Conservation (phyloP, 768 basidiomycete genomes). For the Pholiota microspora region DNA sequence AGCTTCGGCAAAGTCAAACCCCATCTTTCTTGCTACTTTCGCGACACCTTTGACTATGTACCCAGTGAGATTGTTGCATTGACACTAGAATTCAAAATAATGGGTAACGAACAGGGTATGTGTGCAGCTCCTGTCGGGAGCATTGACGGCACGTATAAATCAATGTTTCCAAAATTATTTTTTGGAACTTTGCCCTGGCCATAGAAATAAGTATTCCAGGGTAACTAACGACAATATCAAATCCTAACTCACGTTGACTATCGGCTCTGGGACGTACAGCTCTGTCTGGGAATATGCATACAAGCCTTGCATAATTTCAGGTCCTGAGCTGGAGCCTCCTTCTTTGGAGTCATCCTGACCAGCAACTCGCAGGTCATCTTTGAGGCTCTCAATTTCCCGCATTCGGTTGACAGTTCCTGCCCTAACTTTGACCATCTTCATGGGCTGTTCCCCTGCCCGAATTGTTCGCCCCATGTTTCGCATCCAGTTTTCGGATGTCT, state of each 20-base stretch:
- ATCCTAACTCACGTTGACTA: conserved; percentile 65
- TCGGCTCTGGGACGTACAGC: conserved; percentile 71
- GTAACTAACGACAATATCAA: conserved; percentile 1
- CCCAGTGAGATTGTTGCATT: not conserved
- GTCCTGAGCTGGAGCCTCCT: conserved; percentile 16
- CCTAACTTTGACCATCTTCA: conserved; percentile 87
- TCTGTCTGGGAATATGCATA: conserved; percentile 88
- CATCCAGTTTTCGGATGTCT: conserved; percentile 95
- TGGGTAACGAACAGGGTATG: conserved; percentile 87
- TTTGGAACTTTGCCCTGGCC: conserved; percentile 86
- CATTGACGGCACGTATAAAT: conserved; percentile 95
- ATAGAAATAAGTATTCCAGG: not conserved
- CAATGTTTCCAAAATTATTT: conserved; percentile 96
- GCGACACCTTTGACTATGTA: conserved; percentile 77
- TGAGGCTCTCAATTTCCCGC: conserved; percentile 59
- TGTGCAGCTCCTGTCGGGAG: conserved; percentile 84
- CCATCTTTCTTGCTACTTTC: conserved; percentile 85
- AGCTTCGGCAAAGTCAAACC: conserved; percentile 91
- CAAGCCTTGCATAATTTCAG: conserved; percentile 78
- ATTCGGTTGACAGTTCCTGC: conserved; percentile 77
- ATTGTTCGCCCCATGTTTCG: conserved; percentile 73
- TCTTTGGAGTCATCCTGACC: conserved; percentile 31
- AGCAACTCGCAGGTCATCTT: conserved; percentile 39
- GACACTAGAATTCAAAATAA: conserved; percentile 8
- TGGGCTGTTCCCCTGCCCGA: conserved; percentile 71